Percentiles rank a stretch among this genome's conserved stretches.
These are phyloP conservation scores for Eimeria brunetti DNA, from an alignment of 169 alveolate species.

Conservation along the genomic window DNA sequence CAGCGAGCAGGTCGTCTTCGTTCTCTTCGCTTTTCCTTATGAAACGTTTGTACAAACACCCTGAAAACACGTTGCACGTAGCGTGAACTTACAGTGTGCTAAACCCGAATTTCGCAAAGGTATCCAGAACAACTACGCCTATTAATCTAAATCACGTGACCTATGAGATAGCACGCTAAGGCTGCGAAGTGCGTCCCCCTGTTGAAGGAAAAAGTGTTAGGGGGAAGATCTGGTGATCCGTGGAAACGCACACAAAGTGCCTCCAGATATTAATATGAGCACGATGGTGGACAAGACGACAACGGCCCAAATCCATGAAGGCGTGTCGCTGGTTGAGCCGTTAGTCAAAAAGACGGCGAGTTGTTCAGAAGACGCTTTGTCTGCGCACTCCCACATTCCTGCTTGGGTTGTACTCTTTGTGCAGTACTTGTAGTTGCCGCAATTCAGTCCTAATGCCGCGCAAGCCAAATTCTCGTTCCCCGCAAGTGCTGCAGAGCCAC, in stretches of 20 bases:
- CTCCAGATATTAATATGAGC: slow-evolving; percentile 42
- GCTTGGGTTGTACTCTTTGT: slow-evolving; percentile 19
- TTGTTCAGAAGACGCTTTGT: slow-evolving; percentile 32
- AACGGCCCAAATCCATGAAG: slow-evolving; percentile 72
- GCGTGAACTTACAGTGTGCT: neutral
- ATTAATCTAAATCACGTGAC: neutral
- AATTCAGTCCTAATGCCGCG: neutral
- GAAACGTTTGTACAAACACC: slow-evolving; percentile 54
- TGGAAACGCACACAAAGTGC: slow-evolving; percentile 43
- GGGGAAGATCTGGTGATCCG: neutral
- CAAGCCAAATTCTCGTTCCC: slow-evolving; percentile 76
- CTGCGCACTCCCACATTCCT: slow-evolving; percentile 55
- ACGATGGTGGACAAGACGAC: slow-evolving; percentile 46
- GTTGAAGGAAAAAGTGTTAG: neutral
- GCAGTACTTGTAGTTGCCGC: slow-evolving; percentile 71
- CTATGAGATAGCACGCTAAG: neutral
- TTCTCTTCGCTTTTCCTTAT: neutral
- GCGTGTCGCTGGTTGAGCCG: slow-evolving; percentile 66
- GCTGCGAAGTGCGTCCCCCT: neutral
- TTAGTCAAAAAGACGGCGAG: slow-evolving; percentile 47
- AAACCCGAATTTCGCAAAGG: neutral
- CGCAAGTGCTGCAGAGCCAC: slow-evolving; percentile 23
- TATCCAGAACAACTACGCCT: neutral
- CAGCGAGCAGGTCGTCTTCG: slow-evolving; percentile 28
- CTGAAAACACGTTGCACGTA: slow-evolving; percentile 15